Evolutionary conservation across 371 early-diverging fungal genomes (phyloP).

Genomic region (Quaeritorhiza haematococci): DNA sequence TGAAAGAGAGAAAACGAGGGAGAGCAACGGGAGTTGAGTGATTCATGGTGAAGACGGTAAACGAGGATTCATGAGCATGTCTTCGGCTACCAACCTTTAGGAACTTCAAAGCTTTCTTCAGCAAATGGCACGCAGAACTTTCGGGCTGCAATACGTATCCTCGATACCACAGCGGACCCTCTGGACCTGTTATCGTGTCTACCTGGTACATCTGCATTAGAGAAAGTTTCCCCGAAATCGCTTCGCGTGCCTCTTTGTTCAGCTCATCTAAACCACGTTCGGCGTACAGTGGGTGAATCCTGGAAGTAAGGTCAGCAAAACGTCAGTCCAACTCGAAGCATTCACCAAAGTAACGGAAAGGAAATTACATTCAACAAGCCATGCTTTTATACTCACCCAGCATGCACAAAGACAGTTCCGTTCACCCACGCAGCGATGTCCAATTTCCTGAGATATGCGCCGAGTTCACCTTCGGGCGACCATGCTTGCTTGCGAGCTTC

Average conservation of each 20-base stretch:
- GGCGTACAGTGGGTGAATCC: slow-evolving; percentile 50
- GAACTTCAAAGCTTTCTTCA: slow-evolving; percentile 45
- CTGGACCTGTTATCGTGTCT: slow-evolving; percentile 23
- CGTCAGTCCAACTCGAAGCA: neutral
- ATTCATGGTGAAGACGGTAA: neutral
- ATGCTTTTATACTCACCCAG: neutral
- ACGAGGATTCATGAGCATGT: no score
- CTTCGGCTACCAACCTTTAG: slow-evolving; percentile 37
- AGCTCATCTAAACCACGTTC: slow-evolving; percentile 48
- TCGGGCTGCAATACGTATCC: slow-evolving; percentile 61
- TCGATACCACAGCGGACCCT: slow-evolving; percentile 53
- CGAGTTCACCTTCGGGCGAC: slow-evolving; percentile 60
- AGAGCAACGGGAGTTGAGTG: no score
- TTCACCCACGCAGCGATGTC: slow-evolving; percentile 60
- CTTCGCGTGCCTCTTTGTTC: slow-evolving; percentile 44
- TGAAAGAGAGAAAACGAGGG: neutral
- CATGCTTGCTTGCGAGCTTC: slow-evolving; percentile 54
- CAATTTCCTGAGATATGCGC: slow-evolving; percentile 48
- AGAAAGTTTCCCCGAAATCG: slow-evolving; percentile 20
- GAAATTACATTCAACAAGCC: neutral
- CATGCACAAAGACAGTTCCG: slow-evolving; percentile 69
- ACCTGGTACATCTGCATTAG: slow-evolving; percentile 7
- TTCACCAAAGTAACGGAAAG: neutral
- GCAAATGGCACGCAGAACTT: slow-evolving; percentile 36
- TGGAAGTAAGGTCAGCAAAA: neutral